These are phyloP conservation scores for Botryotinia convoluta DNA, from an alignment of 2,329 filamentous ascomycete species.

Conservation along the genomic window DNA sequence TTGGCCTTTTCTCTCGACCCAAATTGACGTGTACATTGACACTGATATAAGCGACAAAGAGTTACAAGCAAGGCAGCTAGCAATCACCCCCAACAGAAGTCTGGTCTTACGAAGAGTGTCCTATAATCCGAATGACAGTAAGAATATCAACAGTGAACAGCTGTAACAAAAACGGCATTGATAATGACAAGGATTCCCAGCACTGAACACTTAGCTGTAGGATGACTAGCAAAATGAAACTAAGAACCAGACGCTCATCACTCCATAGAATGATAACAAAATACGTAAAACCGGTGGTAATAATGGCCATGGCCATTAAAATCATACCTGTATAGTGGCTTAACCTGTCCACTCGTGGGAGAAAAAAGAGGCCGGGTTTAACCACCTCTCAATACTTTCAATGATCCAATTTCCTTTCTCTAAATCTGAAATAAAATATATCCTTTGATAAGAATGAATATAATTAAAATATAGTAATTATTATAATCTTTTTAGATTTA, in stretches of 20 bases:
- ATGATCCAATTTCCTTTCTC: too few species aligned
- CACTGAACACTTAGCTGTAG: not conserved
- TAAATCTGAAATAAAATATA: too few species aligned
- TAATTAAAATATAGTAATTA: too few species aligned
- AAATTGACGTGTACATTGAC: not conserved
- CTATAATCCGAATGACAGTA: not conserved
- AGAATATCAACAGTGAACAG: not conserved
- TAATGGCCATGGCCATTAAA: not conserved
- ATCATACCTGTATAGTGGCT: not conserved
- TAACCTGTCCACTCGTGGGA: too few species aligned
- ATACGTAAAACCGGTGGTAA: not conserved
- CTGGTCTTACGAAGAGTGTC: not conserved
- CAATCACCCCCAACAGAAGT: not conserved
- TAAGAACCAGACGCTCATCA: not conserved
- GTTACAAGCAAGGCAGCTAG: too few species aligned
- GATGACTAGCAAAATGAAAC: not conserved
- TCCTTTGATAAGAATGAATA: too few species aligned
- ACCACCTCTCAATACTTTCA: too few species aligned
- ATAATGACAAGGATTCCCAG: not conserved
- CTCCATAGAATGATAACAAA: not conserved
- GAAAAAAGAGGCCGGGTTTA: too few species aligned
- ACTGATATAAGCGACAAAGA: not conserved
- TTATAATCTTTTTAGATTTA: too few species aligned
- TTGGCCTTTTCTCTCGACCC: not conserved
- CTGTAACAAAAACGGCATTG: not conserved